phyloP scores from a whole-genome alignment of 2,329 filamentous ascomycete species.

The Onygenales sp. region DNA sequence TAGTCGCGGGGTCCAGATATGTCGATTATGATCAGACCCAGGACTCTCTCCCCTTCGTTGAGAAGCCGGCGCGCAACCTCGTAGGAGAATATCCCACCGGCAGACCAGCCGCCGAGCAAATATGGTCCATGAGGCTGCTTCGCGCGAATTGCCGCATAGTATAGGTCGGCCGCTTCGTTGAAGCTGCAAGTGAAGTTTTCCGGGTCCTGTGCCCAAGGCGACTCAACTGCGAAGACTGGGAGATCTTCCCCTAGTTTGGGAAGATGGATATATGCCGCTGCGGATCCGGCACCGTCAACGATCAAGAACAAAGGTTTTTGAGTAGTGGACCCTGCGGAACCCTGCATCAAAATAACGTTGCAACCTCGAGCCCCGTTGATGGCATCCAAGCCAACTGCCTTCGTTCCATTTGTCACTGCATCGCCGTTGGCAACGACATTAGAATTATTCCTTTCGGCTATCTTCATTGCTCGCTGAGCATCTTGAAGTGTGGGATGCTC shows the following conservation, averaged over 20 bases:
- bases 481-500: no score
- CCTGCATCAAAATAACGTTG: conserved; percentile 28
- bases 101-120: conserved; percentile 46
- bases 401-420: conserved; percentile 10
- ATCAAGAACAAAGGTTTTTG: conserved; percentile 32
- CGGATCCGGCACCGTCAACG: conserved; percentile 41
- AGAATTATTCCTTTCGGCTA: conserved; percentile 3
- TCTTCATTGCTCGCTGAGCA: no score
- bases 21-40: conserved; percentile 44
- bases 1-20: conserved; percentile 37
- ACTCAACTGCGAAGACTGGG: conserved; percentile 51
- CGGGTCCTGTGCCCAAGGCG: conserved; percentile 61
- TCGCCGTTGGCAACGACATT: neutral
- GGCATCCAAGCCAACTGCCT: neutral
- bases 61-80: conserved; percentile 42
- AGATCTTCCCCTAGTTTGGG: conserved; percentile 36
- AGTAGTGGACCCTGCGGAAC: conserved; percentile 28
- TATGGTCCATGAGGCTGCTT: conserved; percentile 57
- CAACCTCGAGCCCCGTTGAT: neutral
- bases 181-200: conserved; percentile 58
- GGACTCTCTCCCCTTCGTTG: conserved; percentile 39
- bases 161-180: conserved; percentile 54
- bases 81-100: conserved; percentile 46
- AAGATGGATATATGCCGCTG: conserved; percentile 30
- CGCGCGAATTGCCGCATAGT: conserved; percentile 59